phyloP scores from a whole-genome alignment of 2,329 filamentous ascomycete species.

The Teratosphaeriaceae sp. region DNA sequence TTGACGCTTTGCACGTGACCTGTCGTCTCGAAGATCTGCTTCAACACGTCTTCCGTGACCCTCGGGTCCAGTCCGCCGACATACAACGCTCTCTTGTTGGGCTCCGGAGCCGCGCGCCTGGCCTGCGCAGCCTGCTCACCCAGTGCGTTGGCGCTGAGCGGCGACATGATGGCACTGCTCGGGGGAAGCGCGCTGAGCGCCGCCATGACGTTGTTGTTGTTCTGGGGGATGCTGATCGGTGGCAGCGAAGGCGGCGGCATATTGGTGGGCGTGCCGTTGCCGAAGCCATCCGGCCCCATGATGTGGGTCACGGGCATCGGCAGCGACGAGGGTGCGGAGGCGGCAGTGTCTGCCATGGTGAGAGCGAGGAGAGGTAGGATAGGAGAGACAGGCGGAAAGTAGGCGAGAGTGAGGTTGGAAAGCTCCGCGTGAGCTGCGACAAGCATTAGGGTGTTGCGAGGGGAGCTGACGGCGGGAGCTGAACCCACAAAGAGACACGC shows the following conservation, averaged over 20 bases:
- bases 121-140: conserved; percentile 50
- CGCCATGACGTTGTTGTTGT: conserved; percentile 90
- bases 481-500: no score
- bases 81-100: conserved; percentile 96
- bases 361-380: conserved; percentile 29
- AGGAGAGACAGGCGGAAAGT: conserved; percentile 30
- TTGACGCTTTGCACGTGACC: conserved; percentile 98
- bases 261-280: conserved; percentile 66
- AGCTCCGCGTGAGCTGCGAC: conserved; percentile 26
- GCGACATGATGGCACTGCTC: conserved; percentile 67
- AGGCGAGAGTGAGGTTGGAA: conserved; percentile 27
- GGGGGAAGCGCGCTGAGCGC: conserved; percentile 56
- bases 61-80: conserved; percentile 91
- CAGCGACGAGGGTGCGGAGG: conserved; percentile 58
- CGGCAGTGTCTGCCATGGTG: conserved; percentile 69
- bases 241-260: conserved; percentile 59
- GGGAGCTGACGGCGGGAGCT: no score
- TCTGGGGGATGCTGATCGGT: conserved; percentile 85
- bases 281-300: conserved; percentile 58
- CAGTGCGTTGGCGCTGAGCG: conserved; percentile 59
- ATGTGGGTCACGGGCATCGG: conserved; percentile 62
- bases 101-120: conserved; percentile 88
- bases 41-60: conserved; percentile 91
- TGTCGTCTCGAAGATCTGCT: conserved; percentile 97
- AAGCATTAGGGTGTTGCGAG: conserved; percentile 16